Percentiles rank a stretch among this genome's conserved stretches.
Evolutionary conservation across 1,284 basidiomycete species (phyloP).

Genomic region (Tilletia horrida): DNA sequence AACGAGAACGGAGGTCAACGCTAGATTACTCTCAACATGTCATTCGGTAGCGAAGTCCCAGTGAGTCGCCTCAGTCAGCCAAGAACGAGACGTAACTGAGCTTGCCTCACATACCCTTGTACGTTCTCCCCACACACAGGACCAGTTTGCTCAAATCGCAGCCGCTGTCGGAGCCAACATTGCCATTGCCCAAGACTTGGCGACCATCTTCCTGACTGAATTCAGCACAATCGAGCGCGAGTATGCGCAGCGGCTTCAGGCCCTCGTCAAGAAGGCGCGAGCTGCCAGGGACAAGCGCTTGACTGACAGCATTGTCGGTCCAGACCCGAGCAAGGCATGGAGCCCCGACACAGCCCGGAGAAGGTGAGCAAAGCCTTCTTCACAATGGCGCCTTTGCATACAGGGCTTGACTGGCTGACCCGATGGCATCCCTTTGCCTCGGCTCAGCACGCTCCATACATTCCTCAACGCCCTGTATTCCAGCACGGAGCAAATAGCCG

Average conservation of each 20-base stretch:
- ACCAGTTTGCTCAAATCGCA: conserved; percentile 13
- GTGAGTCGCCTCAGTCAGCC: not conserved
- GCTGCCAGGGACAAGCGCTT: conserved; percentile 32
- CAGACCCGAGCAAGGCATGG: conserved; percentile 34
- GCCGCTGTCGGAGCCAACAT: conserved; percentile 12
- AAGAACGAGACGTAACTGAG: too few relatives aligned
- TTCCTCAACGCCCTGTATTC: conserved; percentile 27
- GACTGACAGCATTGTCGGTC: conserved; percentile 33
- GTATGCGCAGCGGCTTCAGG: conserved; percentile 32
- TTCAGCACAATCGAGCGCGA: conserved; percentile 41
- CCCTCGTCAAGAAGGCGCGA: conserved; percentile 33
- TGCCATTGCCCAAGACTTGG: conserved; percentile 16
- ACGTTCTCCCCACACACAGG: too few relatives aligned
- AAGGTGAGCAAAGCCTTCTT: too few relatives aligned
- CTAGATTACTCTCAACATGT: not conserved
- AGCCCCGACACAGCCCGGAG: conserved; percentile 25
- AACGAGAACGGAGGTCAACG: too few relatives aligned
- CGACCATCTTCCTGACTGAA: conserved; percentile 30
- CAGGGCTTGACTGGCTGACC: too few relatives aligned
- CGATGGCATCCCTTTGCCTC: too few relatives aligned
- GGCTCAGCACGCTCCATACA: conserved; percentile 23
- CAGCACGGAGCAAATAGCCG: conserved; percentile 24
- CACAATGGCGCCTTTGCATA: too few relatives aligned
- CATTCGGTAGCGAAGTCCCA: conserved; percentile 10
- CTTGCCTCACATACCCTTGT: too few relatives aligned